Evolutionary conservation across 129 eudicot species (phyloP).

Genomic region (Flaveria brownii): DNA sequence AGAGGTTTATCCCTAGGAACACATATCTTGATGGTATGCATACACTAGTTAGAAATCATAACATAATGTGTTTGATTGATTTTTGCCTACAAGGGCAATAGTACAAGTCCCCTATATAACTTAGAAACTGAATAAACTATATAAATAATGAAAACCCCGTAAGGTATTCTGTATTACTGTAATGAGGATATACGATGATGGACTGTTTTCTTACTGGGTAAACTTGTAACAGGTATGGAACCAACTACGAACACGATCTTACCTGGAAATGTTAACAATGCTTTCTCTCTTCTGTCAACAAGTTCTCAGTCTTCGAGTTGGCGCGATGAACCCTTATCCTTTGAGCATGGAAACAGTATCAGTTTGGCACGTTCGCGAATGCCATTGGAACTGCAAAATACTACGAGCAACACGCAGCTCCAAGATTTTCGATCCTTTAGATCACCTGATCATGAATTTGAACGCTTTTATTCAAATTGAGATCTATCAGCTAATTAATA

Average conservation of each 20-base stretch:
- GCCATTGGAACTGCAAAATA: conserved; percentile 27
- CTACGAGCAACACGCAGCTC: conserved; percentile 23
- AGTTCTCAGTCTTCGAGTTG: conserved; percentile 41
- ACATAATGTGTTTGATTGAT: too few relatives aligned
- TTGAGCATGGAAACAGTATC: conserved; percentile 34
- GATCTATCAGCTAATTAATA: neutral
- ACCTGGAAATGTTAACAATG: conserved; percentile 38
- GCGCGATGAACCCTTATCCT: conserved; percentile 32
- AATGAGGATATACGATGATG: too few relatives aligned
- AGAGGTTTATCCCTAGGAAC: conserved; percentile 34
- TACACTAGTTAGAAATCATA: too few relatives aligned
- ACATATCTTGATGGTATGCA: conserved; percentile 40
- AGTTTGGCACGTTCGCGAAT: conserved; percentile 36
- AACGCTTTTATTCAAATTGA: conserved; percentile 40
- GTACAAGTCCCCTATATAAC: neutral
- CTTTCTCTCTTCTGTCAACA: conserved; percentile 73
- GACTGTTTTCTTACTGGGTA: too few relatives aligned
- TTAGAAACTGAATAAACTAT: neutral
- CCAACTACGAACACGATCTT: conserved; percentile 27
- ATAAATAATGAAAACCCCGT: too few relatives aligned
- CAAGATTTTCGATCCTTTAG: too few relatives aligned
- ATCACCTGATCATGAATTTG: conserved; percentile 24
- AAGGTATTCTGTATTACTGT: too few relatives aligned
- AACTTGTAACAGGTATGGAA: conserved; percentile 30
- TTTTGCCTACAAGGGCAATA: too few relatives aligned